Evolutionary conservation across 768 basidiomycete genomes (phyloP).

Genomic region (Phallus indusiatus): DNA sequence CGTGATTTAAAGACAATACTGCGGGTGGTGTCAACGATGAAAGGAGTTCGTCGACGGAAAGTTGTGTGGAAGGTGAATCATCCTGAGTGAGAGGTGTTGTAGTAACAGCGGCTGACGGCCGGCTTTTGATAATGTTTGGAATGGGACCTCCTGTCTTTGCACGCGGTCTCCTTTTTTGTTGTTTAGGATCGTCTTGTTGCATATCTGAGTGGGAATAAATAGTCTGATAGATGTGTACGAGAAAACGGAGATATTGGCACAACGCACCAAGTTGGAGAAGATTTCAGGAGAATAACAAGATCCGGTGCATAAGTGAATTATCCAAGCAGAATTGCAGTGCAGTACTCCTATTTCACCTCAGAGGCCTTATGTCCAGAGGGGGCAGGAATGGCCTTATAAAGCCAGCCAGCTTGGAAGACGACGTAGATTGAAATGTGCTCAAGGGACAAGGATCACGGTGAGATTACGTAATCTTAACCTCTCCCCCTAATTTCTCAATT

Average conservation of each 20-base stretch:
- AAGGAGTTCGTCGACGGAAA: slow-evolving; percentile 37
- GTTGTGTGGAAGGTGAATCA: background rate
- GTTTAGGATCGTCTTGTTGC: background rate
- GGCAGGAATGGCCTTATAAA: too few species aligned
- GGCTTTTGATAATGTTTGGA: background rate
- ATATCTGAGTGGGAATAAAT: background rate
- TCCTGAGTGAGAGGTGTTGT: background rate
- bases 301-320: too few species aligned
- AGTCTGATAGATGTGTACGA: background rate
- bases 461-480: too few species aligned
- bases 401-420: too few species aligned
- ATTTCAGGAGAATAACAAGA: background rate
- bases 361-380: too few species aligned
- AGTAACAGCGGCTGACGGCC: slow-evolving; percentile 2
- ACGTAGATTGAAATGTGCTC: too few species aligned
- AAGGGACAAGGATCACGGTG: too few species aligned
- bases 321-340: too few species aligned
- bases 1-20: slow-evolving; percentile 59
- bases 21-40: slow-evolving; percentile 37
- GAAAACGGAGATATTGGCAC: background rate
- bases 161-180: slow-evolving; percentile 5
- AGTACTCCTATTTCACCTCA: too few species aligned
- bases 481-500: too few species aligned
- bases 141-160: slow-evolving; percentile 5
- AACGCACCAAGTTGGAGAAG: background rate